Percentiles rank a stretch among this genome's conserved stretches.
These are phyloP conservation scores for Plasmodium fragile DNA, from an alignment of 169 alveolate genomes.

Conservation along the genomic window DNA sequence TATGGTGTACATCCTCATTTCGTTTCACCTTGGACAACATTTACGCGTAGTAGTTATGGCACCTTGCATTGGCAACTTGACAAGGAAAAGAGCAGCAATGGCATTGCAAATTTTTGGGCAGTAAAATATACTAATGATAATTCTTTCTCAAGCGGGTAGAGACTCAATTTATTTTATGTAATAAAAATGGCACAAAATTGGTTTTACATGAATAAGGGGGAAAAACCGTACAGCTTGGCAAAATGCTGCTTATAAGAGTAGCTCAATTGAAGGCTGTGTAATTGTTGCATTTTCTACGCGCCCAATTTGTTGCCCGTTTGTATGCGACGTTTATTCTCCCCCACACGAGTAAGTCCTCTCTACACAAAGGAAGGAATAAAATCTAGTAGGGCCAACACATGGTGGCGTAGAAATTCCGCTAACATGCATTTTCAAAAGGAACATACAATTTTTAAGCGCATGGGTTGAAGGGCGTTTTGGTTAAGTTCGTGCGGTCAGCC, in stretches of 20 bases:
- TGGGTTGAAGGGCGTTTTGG: background rate
- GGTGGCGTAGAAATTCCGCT: background rate
- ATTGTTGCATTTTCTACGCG: background rate
- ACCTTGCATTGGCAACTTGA: background rate
- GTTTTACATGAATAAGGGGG: background rate
- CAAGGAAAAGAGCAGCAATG: background rate
- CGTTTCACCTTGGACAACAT: background rate
- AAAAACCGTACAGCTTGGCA: background rate
- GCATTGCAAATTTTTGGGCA: background rate
- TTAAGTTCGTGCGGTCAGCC: background rate
- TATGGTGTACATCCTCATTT: background rate
- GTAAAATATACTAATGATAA: background rate
- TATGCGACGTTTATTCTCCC: background rate
- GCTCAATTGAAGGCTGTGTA: background rate
- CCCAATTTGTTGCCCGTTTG: background rate
- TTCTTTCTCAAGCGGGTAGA: background rate
- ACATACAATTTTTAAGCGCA: background rate
- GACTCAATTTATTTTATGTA: background rate
- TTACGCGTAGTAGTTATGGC: background rate
- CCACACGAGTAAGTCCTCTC: background rate
- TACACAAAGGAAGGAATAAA: background rate
- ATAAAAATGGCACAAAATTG: background rate
- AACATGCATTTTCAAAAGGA: background rate
- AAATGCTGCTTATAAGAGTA: background rate
- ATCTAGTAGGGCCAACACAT: background rate